These are phyloP conservation scores for Penicillium tannophilum DNA, from an alignment of 495 filamentous ascomycete genomes.

Conservation along the genomic window DNA sequence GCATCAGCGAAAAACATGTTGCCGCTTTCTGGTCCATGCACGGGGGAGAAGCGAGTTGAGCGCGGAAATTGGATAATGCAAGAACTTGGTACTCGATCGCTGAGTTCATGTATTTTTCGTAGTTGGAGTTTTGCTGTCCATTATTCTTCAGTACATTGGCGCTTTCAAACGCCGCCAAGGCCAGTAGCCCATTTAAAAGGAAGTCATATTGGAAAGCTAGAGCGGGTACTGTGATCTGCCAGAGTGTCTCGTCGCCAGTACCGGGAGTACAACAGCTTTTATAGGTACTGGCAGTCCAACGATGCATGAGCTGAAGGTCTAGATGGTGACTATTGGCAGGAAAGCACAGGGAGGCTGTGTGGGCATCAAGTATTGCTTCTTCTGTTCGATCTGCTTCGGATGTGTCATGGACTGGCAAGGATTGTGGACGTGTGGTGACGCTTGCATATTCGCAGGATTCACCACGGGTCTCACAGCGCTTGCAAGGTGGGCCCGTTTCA, in stretches of 20 bases:
- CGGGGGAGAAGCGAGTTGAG: not conserved
- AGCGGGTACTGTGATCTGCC: constrained; percentile 3
- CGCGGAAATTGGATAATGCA: constrained; percentile 3
- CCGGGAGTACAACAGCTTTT: constrained; percentile 9
- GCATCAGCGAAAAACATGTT: constrained; percentile 4
- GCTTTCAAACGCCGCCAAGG: constrained; percentile 5
- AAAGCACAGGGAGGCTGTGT: not conserved
- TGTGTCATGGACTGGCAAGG: not conserved
- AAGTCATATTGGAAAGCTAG: constrained; percentile 7
- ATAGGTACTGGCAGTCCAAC: constrained; percentile 7
- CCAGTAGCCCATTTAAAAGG: constrained; percentile 3
- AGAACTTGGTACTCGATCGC: constrained; percentile 4
- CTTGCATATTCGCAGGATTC: constrained; percentile 2
- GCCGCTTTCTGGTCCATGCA: constrained; percentile 1
- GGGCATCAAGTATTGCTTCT: not conserved
- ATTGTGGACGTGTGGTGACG: not conserved
- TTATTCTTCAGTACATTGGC: not conserved
- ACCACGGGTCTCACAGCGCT: constrained; percentile 4
- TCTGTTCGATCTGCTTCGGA: not conserved
- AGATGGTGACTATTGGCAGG: constrained; percentile 1
- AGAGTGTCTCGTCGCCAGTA: constrained; percentile 4
- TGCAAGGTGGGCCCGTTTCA: constrained; percentile 8
- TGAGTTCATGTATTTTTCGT: not conserved
- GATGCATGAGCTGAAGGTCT: constrained; percentile 9
- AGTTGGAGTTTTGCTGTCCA: not conserved